Base-by-base conservation (phyloP, 2,329 filamentous ascomycete species). In the Hymenoscyphus salicellus region DNA sequence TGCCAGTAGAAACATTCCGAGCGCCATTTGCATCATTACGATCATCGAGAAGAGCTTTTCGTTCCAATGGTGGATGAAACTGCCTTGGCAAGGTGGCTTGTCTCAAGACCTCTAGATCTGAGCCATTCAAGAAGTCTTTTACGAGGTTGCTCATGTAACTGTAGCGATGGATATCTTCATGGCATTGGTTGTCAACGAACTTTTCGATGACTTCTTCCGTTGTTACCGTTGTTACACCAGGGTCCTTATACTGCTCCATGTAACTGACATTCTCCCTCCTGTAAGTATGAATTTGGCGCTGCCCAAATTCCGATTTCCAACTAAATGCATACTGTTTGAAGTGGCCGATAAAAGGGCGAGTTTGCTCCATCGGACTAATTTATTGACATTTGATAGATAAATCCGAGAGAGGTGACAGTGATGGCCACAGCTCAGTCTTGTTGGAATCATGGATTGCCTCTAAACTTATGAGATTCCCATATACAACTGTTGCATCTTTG, bases 1-100 rank as follows among this genome's bases (percentile, higher is more conserved):
- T 62, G 1, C 65, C 65, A 20, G 46, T 16, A 3, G 30, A n/a
- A 10, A 38, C 16, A 33, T 10, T 16, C 26, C 62, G 14, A 26
- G 62, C 60, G 5, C 62, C 60, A 55, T 23, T 60, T 8, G 16
- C 43, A 55, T 65, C 56, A 36, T 66, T 66, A 8, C 65, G 62
- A 33, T 66, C 65, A 20, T 66, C 65, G 11, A 66, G 20, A 28
- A 66, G 23, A 5, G 43, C 56, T 28, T 14, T 62, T 3, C 23
- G 49, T 49, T 63, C 33, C 23, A 17, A 26, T 20, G 32, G 6
- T 3, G 28, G 28, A 6, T 3, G 28, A 3, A 30, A 3, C 28
- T 30, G 28, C 28, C 28, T 6, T 3, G 28, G 28, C 6, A 30
- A 6, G 28, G 28, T 30, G 28, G 28, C 28, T 30, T 30, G 28